phyloP scores from a whole-genome alignment of 768 basidiomycete genomes.

The Pulveroboletus sp. region DNA sequence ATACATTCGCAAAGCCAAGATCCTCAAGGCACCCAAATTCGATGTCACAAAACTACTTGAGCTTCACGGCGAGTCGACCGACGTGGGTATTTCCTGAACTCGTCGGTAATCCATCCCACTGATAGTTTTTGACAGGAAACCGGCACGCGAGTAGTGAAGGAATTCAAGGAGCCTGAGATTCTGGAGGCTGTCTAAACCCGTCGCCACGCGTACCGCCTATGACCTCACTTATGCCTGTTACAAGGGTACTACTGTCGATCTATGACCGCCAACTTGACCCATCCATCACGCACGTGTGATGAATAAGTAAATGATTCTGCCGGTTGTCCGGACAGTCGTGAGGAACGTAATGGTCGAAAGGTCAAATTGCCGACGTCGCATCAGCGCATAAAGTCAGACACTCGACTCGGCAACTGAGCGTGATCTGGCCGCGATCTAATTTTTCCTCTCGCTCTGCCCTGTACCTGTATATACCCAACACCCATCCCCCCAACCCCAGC shows the following conservation, averaged over 20 bases:
- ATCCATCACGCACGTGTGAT: conserved; percentile 1
- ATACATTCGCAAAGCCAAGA: conserved; percentile 98
- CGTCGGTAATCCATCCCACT: neutral
- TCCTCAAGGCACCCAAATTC: conserved; percentile 96
- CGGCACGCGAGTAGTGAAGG: conserved; percentile 88
- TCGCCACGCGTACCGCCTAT: conserved; percentile 29
- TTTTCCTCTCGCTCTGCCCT: conserved; percentile 3
- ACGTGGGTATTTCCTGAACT: conserved; percentile 50
- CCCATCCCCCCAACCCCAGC: neutral
- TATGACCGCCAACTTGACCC: conserved; percentile 31
- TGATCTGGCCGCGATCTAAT: neutral
- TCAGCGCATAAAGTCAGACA: neutral
- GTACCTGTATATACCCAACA: conserved; percentile 1
- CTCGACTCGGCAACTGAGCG: conserved; percentile 7
- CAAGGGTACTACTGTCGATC: conserved; percentile 37
- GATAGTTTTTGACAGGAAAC: conserved; percentile 61
- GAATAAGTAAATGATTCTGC: neutral
- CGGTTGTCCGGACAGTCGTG: neutral
- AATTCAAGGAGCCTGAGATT: conserved; percentile 97
- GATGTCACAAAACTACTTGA: conserved; percentile 94
- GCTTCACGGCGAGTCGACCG: conserved; percentile 91
- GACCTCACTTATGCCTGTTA: conserved; percentile 31
- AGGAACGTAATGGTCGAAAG: neutral
- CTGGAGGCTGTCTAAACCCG: conserved; percentile 82
- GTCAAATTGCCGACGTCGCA: conserved; percentile 3